phyloP scores from a whole-genome alignment of 2,329 filamentous ascomycete genomes.

The Cercospora brassicicola region DNA sequence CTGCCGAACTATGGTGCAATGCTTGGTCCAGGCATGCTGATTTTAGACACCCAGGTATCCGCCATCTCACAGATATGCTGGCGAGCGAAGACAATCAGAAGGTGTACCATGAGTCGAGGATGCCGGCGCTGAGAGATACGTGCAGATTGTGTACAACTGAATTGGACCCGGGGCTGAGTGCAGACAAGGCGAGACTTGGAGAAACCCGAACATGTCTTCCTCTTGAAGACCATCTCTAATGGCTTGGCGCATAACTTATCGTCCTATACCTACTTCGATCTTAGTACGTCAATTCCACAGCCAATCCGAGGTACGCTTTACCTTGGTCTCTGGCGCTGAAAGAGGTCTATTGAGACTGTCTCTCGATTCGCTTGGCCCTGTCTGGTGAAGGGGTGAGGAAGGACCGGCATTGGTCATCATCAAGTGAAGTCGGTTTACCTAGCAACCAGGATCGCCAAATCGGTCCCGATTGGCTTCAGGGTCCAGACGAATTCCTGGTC shows the following conservation, averaged over 20 bases:
- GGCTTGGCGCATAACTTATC: too few species aligned
- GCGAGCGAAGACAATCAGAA: constrained; percentile 59
- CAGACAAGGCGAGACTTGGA: constrained; percentile 24
- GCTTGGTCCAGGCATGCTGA: background rate
- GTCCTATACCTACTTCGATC: too few species aligned
- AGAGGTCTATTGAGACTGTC: too few species aligned
- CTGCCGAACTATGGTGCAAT: constrained; percentile 37
- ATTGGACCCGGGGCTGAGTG: constrained; percentile 28
- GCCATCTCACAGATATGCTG: constrained; percentile 63
- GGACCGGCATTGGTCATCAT: background rate
- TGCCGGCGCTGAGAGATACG: constrained; percentile 45
- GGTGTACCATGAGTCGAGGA: constrained; percentile 55
- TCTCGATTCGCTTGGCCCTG: too few species aligned
- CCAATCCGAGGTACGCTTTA: too few species aligned
- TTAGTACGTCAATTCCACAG: too few species aligned
- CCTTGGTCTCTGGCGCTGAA: too few species aligned
- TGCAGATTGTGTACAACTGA: constrained; percentile 42
- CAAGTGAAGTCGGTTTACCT: background rate
- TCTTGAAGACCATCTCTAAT: background rate
- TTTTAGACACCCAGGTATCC: constrained; percentile 40
- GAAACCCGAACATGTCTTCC: background rate
- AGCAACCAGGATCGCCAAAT: background rate
- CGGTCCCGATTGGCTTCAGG: background rate
- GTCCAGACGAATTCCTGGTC: background rate
- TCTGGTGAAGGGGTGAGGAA: too few species aligned